These are phyloP conservation scores for Cyclostephanos tholiformis DNA, from an alignment of 108 stramenopile genomes.

Conservation along the genomic window DNA sequence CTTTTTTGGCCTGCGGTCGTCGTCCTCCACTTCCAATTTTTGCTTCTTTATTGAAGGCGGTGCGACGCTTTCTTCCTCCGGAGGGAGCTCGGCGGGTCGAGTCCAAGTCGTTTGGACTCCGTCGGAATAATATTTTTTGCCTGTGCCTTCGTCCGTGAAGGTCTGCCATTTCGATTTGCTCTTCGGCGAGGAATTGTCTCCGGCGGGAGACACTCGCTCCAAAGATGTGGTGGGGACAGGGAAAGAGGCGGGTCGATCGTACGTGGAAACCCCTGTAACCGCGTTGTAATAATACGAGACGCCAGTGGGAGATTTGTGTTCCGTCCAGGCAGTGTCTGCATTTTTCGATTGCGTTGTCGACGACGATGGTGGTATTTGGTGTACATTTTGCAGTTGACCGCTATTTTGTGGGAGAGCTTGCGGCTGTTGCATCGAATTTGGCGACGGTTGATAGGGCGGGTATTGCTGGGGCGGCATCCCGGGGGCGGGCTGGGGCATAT, in stretches of 20 bases:
- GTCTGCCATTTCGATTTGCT: slow-evolving; percentile 57
- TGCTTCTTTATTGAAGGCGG: slow-evolving; percentile 7
- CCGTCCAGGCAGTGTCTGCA: slow-evolving; percentile 58
- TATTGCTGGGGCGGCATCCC: slow-evolving; percentile 7
- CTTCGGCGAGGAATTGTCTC: neutral
- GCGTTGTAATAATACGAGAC: slow-evolving; percentile 73
- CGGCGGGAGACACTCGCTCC: neutral
- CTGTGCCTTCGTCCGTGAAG: slow-evolving; percentile 64
- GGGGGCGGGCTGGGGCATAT: neutral
- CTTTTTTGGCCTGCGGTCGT: slow-evolving; percentile 53
- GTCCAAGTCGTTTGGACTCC: slow-evolving; percentile 81
- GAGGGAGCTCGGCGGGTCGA: slow-evolving; percentile 58
- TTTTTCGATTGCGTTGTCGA: neutral
- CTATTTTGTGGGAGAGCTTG: slow-evolving; percentile 8
- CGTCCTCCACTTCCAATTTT: slow-evolving; percentile 12
- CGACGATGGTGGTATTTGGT: neutral
- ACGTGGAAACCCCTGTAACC: slow-evolving; percentile 61
- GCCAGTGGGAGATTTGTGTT: slow-evolving; percentile 58
- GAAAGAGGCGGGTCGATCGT: slow-evolving; percentile 52
- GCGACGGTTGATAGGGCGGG: neutral
- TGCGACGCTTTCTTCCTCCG: slow-evolving; percentile 9
- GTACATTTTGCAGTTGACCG: neutral
- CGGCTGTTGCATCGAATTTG: slow-evolving; percentile 7
- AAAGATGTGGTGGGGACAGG: neutral
- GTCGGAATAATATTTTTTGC: slow-evolving; percentile 83